Evolutionary conservation across 2,329 filamentous ascomycete species (phyloP).

Genomic region (Colletotrichum scovillei): DNA sequence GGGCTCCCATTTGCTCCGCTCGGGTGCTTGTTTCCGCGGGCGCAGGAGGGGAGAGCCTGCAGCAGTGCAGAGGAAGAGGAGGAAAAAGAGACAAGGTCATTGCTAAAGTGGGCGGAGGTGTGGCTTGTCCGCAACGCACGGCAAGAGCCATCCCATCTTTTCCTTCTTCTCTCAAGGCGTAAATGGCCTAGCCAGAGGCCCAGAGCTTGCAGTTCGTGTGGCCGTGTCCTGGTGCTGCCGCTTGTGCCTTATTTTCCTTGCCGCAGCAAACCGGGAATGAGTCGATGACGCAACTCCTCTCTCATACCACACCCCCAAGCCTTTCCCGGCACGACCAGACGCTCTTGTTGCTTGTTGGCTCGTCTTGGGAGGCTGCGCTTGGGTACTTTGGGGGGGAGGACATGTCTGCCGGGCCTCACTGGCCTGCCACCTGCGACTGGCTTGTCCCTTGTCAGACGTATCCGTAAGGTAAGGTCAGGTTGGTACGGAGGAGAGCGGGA

Average conservation of each 20-base stretch:
- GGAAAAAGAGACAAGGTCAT: constrained; percentile 3
- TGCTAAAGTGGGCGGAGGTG: constrained; percentile 24
- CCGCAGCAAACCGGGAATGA: constrained; percentile 35
- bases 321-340: constrained; percentile 15
- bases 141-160: constrained; percentile 20
- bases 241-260: constrained; percentile 27
- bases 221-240: not conserved
- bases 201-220: not conserved
- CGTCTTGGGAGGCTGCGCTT: constrained; percentile 25
- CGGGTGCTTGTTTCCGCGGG: not conserved
- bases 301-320: constrained; percentile 31
- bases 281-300: constrained; percentile 35
- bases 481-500: constrained; percentile 10
- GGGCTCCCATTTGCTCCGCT: constrained; percentile 1
- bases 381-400: constrained; percentile 19
- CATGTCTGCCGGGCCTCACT: constrained; percentile 9
- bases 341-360: constrained; percentile 1
- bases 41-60: not conserved
- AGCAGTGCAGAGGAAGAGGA: not conserved
- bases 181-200: constrained; percentile 3
- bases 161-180: not conserved
- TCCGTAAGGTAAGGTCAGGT: constrained; percentile 9
- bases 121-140: constrained; percentile 32
- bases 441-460: constrained; percentile 35
- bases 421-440: constrained; percentile 26